These are phyloP conservation scores for Polygonum maritimum DNA, from an alignment of 148 eudicot genomes.

Conservation along the genomic window DNA sequence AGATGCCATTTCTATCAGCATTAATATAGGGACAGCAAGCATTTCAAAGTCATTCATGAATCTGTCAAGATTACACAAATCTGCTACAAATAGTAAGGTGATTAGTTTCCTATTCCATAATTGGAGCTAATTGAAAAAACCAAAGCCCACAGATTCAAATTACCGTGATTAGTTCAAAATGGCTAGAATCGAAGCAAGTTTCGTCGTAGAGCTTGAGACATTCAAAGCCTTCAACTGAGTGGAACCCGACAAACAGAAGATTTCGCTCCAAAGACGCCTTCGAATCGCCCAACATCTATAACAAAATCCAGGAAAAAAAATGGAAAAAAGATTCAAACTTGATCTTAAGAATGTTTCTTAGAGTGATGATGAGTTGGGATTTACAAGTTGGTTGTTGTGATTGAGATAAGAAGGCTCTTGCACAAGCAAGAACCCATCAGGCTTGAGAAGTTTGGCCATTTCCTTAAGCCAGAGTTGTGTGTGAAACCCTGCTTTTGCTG, in stretches of 20 bases:
- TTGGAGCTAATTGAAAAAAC: not conserved
- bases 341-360: not conserved
- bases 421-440: not conserved
- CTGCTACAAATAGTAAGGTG: not conserved
- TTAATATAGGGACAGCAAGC: not conserved
- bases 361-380: not conserved
- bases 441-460: constrained; percentile 6
- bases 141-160: not conserved
- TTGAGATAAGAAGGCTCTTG: constrained; percentile 7
- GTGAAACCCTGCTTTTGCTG: not conserved
- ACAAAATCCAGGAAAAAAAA: not conserved
- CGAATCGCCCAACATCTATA: constrained; percentile 2
- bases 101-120: not conserved
- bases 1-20: not conserved
- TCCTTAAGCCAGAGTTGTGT: constrained; percentile 6
- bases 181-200: not conserved
- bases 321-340: not conserved
- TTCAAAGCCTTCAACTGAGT: constrained; percentile 5
- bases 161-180: constrained; percentile 4
- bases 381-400: constrained; percentile 6
- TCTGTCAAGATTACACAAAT: not conserved
- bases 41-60: not conserved
- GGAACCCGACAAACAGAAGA: constrained; percentile 7
- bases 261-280: constrained; percentile 5
- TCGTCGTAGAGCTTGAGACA: not conserved